Evolutionary conservation across 257 asterid species (phyloP).

Genomic region (Eustoma russellianum): DNA sequence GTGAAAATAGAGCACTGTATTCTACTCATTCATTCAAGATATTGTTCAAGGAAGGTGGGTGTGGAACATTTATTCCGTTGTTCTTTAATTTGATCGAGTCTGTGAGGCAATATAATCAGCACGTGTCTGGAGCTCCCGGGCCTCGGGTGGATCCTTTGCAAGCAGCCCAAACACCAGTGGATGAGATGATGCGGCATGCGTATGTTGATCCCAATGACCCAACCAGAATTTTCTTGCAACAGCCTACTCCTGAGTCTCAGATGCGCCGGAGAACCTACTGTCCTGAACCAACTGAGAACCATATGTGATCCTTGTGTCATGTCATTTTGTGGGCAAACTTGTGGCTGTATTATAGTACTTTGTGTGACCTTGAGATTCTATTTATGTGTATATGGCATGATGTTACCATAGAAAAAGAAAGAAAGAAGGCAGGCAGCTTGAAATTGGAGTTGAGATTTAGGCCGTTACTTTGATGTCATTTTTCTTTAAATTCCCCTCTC

Average conservation of each 20-base stretch:
- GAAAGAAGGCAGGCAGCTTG: too few relatives aligned
- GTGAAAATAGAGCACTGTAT: constrained; percentile 66
- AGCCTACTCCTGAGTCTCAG: constrained; percentile 75
- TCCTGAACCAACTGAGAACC: constrained; percentile 28
- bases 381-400: too few relatives aligned
- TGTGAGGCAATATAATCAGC: constrained; percentile 60
- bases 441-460: too few relatives aligned
- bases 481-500: too few relatives aligned
- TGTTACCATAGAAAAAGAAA: too few relatives aligned
- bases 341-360: too few relatives aligned
- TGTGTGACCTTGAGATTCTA: too few relatives aligned
- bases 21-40: constrained; percentile 88
- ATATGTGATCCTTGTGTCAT: constrained; percentile 3
- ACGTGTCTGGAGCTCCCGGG: constrained; percentile 27
- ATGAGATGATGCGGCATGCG: constrained; percentile 95
- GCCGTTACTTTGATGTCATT: too few relatives aligned
- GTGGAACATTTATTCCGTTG: constrained; percentile 90
- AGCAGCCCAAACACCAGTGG: constrained; percentile 95
- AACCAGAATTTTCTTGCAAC: constrained; percentile 86
- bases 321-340: too few relatives aligned
- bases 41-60: constrained; percentile 96
- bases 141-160: constrained; percentile 74
- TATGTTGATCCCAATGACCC: constrained; percentile 96
- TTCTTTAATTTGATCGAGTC: constrained; percentile 74
- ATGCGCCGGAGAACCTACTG: constrained; percentile 87